Evolutionary conservation across 2,329 filamentous ascomycete species (phyloP), one percentile per base, ranked within the genome.

Genomic region (Capronia coronata): DNA sequence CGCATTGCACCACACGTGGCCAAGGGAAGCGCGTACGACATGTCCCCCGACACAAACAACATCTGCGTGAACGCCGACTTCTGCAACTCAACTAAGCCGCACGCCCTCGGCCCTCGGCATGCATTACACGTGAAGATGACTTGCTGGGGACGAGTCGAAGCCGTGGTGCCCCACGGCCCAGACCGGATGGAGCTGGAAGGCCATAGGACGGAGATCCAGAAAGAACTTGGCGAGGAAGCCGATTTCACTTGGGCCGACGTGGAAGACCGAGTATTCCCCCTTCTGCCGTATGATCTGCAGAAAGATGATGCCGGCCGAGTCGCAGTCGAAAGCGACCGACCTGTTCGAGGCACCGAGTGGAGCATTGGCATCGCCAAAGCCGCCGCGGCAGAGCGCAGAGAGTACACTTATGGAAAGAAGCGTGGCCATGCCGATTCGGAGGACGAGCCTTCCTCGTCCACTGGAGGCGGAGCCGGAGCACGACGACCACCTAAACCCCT

Each of bases 61-160:
- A 49, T 53, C 29, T 53, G 49, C 42, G 44, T 58, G 9, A 58
- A 58, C 32, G 45, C 40, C 10, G 10, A 37, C 1, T 30, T 42
- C 18, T 29, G 45, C 29, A 46, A 46, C 25, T 25, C 16, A 8
- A 39, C 30, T 11, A 47, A 19, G 5, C n/a, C 32, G 9, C 25
- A 14, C 18, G 27, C 39, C 6, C 8, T 3, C 2, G 39, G 16
- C 0, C 11, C 45, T 2, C 27, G 49, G 16, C 41, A 51, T 19
- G 35, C 16, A 13, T 29, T 52, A 14, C 21, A 41, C 6, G 45
- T 59, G 41, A 54, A 51, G 42, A 59, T 59, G 57, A 58, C 49
- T 3, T 59, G 57, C 39, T 59, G 56, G 49, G 46, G 46, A 10
- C 29, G 51, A 25, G 46, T 59, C 39, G 55, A 59, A 46, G 57